Evolutionary conservation across 768 basidiomycete species (phyloP), one percentile per base, ranked within the genome.

Genomic region (Psilocybe tampanensis): DNA sequence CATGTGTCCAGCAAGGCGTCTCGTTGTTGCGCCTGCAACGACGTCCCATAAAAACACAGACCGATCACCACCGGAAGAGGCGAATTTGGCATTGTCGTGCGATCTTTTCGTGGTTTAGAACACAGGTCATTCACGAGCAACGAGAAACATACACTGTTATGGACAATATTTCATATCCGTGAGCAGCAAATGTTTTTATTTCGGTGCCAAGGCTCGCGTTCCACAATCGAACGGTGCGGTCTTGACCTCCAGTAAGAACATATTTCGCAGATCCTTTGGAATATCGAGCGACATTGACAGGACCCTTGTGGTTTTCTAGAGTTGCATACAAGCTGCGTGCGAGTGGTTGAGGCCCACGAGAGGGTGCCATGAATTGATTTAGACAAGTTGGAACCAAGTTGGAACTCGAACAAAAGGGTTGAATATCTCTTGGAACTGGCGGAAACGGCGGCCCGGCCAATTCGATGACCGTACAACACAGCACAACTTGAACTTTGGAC

Each of bases 1-100:
- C 80, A 92, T 84, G 71, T 99, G 97, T 0, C 94, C 97, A 17
- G 90, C 74, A 58, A 97, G 79, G 54, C 95, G 81, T 39, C 94
- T 80, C 41, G 88, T 86, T 1, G 95, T 94, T 44, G 85, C 81
- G 12, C 93, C 96, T 29, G 90, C 85, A 17, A 89, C 84, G 9
- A 99, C 97, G 68, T 99, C 97, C 96, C 96, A 98, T 21, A 97
- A 72, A 63, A 97, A 97, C 1, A 97, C 87, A 49, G 88, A 87
- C 60, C 93, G 86, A 72, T 99, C 96, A 6, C 96, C 96, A 29
- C 96, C 96, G 21, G 89, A 92, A 2, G 93, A 95, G 13, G 89
- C 95, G 64, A 99, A 95, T 66, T 90, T 89, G 24, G 90, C 87
- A 75, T 99, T 99, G 73, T 99, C 96, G 62, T 94, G 88, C 42